Percentiles rank a stretch among this genome's conserved stretches.
phyloP scores from a whole-genome alignment of 2,329 filamentous ascomycete species.

The Tolypocladium amazonense region DNA sequence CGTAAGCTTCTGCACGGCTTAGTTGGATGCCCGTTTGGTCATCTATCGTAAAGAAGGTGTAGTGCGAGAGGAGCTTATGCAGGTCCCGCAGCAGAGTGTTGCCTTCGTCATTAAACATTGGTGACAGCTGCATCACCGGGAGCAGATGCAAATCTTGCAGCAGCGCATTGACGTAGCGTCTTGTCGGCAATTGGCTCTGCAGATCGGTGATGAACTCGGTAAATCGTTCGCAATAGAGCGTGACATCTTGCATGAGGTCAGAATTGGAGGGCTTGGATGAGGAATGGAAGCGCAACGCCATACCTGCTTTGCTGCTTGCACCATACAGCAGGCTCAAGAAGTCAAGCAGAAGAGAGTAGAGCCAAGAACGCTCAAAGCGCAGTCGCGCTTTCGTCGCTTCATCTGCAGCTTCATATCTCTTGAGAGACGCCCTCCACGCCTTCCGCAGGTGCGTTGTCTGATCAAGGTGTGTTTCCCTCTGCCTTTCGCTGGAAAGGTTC shows the following conservation, averaged over 20 bases:
- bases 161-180: slow-evolving; percentile 85
- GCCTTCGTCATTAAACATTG: slow-evolving; percentile 62
- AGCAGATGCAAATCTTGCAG: slow-evolving; percentile 78
- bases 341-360: slow-evolving; percentile 76
- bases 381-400: slow-evolving; percentile 67
- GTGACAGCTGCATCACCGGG: slow-evolving; percentile 66
- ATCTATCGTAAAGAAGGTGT: slow-evolving; percentile 79
- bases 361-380: slow-evolving; percentile 87
- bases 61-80: slow-evolving; percentile 71
- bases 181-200: slow-evolving; percentile 85
- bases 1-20: slow-evolving; percentile 62
- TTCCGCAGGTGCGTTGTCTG: slow-evolving; percentile 69
- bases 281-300: slow-evolving; percentile 4
- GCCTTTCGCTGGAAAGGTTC: slow-evolving; percentile 69
- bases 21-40: slow-evolving; percentile 78
- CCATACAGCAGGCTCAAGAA: slow-evolving; percentile 68
- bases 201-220: slow-evolving; percentile 83
- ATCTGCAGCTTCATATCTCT: slow-evolving; percentile 81
- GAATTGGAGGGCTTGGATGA: neutral
- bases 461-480: slow-evolving; percentile 62
- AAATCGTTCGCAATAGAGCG: slow-evolving; percentile 86
- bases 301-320: slow-evolving; percentile 35
- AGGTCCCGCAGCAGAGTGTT: slow-evolving; percentile 75
- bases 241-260: slow-evolving; percentile 39
- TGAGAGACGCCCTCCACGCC: slow-evolving; percentile 78